Evolutionary conservation across 2,329 filamentous ascomycete species (phyloP).

Genomic region (Elsinoe perseae): DNA sequence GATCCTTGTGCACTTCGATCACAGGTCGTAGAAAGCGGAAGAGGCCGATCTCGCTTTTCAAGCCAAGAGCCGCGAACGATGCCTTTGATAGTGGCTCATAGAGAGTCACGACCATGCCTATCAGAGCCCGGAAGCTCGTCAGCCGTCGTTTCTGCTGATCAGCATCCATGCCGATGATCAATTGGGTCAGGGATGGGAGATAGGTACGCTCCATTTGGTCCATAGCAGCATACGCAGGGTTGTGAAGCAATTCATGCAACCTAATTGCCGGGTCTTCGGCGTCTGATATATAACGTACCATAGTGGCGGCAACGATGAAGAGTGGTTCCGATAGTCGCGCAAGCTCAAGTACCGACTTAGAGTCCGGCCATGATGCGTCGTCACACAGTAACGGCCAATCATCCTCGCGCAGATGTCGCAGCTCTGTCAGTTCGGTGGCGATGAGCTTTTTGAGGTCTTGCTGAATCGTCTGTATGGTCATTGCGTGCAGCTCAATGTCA

Average conservation of each 20-base stretch:
- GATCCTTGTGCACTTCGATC: constrained; percentile 10
- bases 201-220: constrained; percentile 25
- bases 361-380: constrained; percentile 27
- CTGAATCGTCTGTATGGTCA: constrained; percentile 27
- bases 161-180: too few relatives aligned
- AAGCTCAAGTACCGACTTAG: constrained; percentile 22
- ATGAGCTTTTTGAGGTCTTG: constrained; percentile 35
- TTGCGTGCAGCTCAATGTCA: constrained; percentile 33
- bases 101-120: constrained; percentile 12
- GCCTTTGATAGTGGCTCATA: constrained; percentile 19
- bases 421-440: constrained; percentile 23
- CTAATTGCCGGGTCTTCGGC: background rate
- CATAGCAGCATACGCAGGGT: constrained; percentile 20
- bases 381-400: background rate
- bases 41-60: background rate
- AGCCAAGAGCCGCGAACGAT: constrained; percentile 26
- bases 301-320: constrained; percentile 33
- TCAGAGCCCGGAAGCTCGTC: constrained; percentile 17
- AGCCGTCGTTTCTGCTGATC: constrained; percentile 22
- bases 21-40: background rate
- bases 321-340: constrained; percentile 29
- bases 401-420: constrained; percentile 16
- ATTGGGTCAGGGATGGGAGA: constrained; percentile 13
- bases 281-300: constrained; percentile 19
- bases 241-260: constrained; percentile 23